Evolutionary conservation across 2,329 filamentous ascomycete genomes (phyloP), one percentile per base, ranked within the genome.

Genomic region (Endoconidiophora laricicola): DNA sequence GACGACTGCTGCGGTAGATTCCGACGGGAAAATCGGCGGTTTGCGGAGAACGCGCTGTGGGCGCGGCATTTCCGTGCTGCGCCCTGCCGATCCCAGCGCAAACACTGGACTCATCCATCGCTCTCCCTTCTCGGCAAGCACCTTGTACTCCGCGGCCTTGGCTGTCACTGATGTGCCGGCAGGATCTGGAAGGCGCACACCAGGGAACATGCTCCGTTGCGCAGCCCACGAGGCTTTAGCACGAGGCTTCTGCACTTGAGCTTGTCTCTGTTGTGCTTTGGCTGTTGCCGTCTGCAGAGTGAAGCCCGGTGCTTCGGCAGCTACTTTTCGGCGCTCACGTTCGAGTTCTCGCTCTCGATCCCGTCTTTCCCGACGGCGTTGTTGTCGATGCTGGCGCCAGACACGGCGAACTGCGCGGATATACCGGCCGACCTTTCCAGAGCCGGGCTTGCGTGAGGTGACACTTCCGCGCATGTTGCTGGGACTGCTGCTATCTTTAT

Each of bases 101-200:
- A 98, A 98, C 60, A 98, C 79, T 7, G 90, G 86, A 54, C 84
- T 93, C 71, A 94, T 83, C 91, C 91, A 98, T 64, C 79, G 81
- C 50, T 94, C 84, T 48, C 91, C 91, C 76, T 91, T 86, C 57
- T 71, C 72, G 6, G 90, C 86, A 52, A 94, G 73, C 20, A 95
- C 79, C 68, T 79, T 86, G 74, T 93, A 96, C 65, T 94, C 86
- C 22, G 86, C 93, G 7, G 90, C 88, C 76, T 94, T 95, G 69
- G 78, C 81, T 58, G 84, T 91, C 63, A 95, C 90, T 5, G 54
- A 52, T 6, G 54, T 49, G 20, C 65, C 65, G 6, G 44, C 24
- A 22, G 29, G 18, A 29, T 84, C 84, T 23, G 88, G 87, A 4
- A 98, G 73, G 52, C 80, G 74, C 61, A 98, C 81, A 61, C 90